Evolutionary conservation across 441 rosid species (phyloP).

Genomic region (Gossypium schwendimanii): DNA sequence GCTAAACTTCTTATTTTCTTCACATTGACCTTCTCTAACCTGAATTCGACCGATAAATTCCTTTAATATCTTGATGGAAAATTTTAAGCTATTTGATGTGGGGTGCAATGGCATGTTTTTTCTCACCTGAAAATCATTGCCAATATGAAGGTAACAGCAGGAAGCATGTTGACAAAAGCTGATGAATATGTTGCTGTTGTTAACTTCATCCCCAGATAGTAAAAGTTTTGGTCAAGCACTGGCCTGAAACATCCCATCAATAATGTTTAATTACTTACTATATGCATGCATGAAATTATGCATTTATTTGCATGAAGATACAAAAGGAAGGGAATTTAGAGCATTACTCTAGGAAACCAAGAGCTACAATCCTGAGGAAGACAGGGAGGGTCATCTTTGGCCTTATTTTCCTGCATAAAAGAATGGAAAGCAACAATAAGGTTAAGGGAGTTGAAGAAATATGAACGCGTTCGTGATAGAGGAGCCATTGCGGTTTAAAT

Average conservation of each 20-base stretch:
- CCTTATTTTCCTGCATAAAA: constrained; percentile 63
- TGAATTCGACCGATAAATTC: constrained; percentile 17
- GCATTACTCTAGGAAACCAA: constrained; percentile 79
- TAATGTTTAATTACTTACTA: background rate
- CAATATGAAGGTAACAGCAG: constrained; percentile 77
- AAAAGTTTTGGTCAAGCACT: constrained; percentile 77
- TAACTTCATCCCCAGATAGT: constrained; percentile 66
- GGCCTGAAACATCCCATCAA: constrained; percentile 47
- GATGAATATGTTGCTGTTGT: constrained; percentile 82
- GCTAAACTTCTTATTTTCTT: constrained; percentile 63
- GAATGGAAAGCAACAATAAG: constrained; percentile 7
- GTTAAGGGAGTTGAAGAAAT: too few relatives aligned
- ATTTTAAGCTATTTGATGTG: background rate
- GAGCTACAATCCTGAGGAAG: constrained; percentile 58
- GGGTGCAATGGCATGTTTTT: background rate
- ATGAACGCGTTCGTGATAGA: too few relatives aligned
- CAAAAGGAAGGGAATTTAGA: background rate
- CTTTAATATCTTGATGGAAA: background rate
- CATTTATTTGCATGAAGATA: background rate
- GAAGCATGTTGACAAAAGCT: constrained; percentile 63
- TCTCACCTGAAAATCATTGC: constrained; percentile 72
- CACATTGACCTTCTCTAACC: constrained; percentile 63
- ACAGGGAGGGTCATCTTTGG: constrained; percentile 78
- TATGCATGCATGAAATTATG: background rate
- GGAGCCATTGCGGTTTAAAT: too few relatives aligned